Percentiles rank a stretch among this genome's conserved stretches.
These are phyloP conservation scores for Pirum gemmata DNA, from an alignment of 78 protist genomes.

Conservation along the genomic window DNA sequence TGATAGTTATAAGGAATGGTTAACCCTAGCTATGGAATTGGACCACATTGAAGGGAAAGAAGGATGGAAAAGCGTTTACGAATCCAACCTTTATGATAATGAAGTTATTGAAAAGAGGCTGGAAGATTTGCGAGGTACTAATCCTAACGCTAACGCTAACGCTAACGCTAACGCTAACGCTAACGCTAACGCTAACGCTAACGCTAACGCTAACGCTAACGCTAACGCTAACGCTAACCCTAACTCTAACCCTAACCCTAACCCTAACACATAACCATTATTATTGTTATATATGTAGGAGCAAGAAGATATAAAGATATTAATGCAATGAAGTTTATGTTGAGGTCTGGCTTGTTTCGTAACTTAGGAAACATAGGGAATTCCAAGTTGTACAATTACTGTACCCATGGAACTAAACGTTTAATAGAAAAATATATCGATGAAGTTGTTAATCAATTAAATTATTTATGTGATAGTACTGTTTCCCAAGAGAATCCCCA, in stretches of 20 bases:
- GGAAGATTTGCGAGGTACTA: constrained; percentile 20
- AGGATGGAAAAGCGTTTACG: constrained; percentile 31
- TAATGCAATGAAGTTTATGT: constrained; percentile 29
- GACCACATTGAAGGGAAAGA: constrained; percentile 13
- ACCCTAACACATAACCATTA: too few relatives aligned
- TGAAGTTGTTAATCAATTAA: constrained; percentile 49
- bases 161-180: neutral
- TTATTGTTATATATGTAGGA: too few relatives aligned
- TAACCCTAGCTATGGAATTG: constrained; percentile 19
- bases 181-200: too few relatives aligned
- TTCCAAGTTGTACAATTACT: constrained; percentile 32
- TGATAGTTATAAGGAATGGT: too few relatives aligned
- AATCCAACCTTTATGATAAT: constrained; percentile 20
- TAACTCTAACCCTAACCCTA: too few relatives aligned
- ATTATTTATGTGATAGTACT: neutral
- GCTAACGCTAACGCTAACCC: too few relatives aligned
- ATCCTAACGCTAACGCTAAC: too few relatives aligned
- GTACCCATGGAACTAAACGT: constrained; percentile 52
- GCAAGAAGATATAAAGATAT: constrained; percentile 7
- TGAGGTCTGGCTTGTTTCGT: constrained; percentile 43
- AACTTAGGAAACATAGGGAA: constrained; percentile 58
- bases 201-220: too few relatives aligned
- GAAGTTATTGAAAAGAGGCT: constrained; percentile 21
- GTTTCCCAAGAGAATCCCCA: too few relatives aligned
- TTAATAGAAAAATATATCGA: constrained; percentile 58